Conservation (phyloP, 202 grass and related monocot species). For the Dendrocalamus latiflorus region DNA sequence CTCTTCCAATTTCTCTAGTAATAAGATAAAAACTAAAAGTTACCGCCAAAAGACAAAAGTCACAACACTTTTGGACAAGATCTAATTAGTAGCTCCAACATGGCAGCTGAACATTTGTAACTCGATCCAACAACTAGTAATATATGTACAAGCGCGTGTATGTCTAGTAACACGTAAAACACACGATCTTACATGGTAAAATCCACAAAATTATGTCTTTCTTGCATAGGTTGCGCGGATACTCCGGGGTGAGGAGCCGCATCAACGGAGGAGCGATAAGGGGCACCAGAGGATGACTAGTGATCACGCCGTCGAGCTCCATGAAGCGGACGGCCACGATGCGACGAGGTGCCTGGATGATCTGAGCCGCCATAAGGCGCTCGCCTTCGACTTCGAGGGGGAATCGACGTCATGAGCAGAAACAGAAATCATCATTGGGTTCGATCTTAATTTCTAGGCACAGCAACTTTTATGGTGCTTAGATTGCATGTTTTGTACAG, state of each 20-base stretch:
- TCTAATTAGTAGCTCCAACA: no score
- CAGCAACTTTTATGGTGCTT: background rate
- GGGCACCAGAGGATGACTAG: background rate
- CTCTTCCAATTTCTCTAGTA: no score
- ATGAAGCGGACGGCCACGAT: constrained; percentile 42
- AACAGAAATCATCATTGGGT: background rate
- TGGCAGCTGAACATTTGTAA: no score
- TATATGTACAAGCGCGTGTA: no score
- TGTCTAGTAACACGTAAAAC: no score
- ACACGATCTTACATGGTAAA: no score
- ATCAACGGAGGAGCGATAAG: background rate
- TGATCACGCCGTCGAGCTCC: constrained; percentile 1
- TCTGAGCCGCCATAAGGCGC: constrained; percentile 45
- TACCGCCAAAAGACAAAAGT: no score
- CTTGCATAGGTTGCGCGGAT: constrained; percentile 38
- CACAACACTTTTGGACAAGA: no score
- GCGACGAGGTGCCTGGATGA: constrained; percentile 26
- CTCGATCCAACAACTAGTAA: no score
- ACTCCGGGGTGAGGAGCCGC: constrained; percentile 2
- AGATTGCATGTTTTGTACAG: background rate
- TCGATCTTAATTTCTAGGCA: background rate
- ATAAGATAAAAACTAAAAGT: no score
- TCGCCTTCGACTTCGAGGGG: constrained; percentile 49
- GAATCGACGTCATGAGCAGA: background rate
- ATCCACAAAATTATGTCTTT: background rate